Base-by-base conservation (phyloP, 306 rosid genomes). In the Vigna hirtella region DNA sequence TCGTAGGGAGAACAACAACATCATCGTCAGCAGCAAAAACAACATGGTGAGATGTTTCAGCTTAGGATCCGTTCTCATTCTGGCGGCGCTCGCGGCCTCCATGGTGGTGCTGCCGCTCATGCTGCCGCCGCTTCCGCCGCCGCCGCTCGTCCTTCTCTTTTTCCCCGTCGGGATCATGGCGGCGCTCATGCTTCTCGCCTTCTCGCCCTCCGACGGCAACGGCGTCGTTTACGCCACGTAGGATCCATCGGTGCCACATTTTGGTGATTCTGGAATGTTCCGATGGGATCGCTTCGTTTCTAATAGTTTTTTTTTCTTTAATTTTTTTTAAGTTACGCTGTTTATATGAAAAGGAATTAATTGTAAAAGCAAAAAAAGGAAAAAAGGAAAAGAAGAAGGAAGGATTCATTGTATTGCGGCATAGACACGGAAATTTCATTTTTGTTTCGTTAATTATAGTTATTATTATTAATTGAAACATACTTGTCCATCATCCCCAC, bases 151-250 rank as follows among this genome's bases (percentile, higher is more conserved):
- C 55, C 76, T 92, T 5, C 84, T 92, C 17, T 83, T 92, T 83
- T 92, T 92, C 32, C 94, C 97, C 9, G 89, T 92, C 4, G 90
- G 93, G 40, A 80, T 91, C 50, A 85, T 91, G 97, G 94, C 89
- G 6, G 94, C 94, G 47, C 94, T 92, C 4, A 79, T 92, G 83
- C 4, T 90, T 4, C 87, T 92, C 13, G 94, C 89, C 3, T 90
- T 92, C 76, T 90, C 89, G 11, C 91, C 94, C 1, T 36, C 83
- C 0, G 82, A 79, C 0, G 59, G 77, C 65, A 81, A 88, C 83
- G 78, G 30, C 77, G 85, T 73, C 82, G 83, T 80, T 74, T 53
- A 17, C 56, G 47, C 84, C 20, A 7, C 76, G 5, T 78, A 50
- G 80, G 76, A 70, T 78, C 34, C 34, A 30, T 4, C 36, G 66